Evolutionary conservation across 352 stramenopile genomes (phyloP), one percentile per base, ranked within the genome.

Genomic region (Globisporangium echinulatum): DNA sequence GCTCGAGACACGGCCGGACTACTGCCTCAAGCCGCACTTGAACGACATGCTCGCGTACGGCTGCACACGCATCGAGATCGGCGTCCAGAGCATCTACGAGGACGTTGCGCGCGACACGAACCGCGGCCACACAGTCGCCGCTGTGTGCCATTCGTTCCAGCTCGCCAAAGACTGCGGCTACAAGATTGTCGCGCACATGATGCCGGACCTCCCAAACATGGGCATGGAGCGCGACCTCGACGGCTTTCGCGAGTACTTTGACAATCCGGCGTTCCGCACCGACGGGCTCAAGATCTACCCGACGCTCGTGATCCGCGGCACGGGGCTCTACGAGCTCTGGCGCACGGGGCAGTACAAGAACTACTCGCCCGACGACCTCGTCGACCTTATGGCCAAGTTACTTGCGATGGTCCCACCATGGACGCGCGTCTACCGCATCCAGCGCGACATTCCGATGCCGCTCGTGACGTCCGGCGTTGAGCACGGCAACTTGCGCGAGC

Each of bases 161-260:
- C 63, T 90, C 36, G 69, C 80, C 9, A 98, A 98, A 69, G 96
- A 99, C 75, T 98, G 92, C 59, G 96, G 96, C 0, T 99, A 98
- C 81, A 99, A 99, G 79, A 96, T 99, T 40, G 95, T 98, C 6
- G 97, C 88, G 10, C 96, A 99, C 72, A 97, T 99, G 88, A 99
- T 99, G 96, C 96, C 96, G 0, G 96, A 99, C 70, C 68, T 99
- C 53, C 96, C 96, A 7, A 98, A 98, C 75, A 98, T 97, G 81
- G 96, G 80, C n/a, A 94, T 96, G 69, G 96, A 99, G 66, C 77
- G 96, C 7, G 96, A 99, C 71, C 72, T 98, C 25, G 77, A 93
- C 48, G 95, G 96, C n/a, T 98, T 98, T 71, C 75, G 79, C 44
- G 96, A 99, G 73, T 98, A 97, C 69, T 98, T 99, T 82, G 94